Evolutionary conservation across 2,329 filamentous ascomycete species (phyloP), one percentile per base, ranked within the genome.

Genomic region (Fusarium bulbicola): DNA sequence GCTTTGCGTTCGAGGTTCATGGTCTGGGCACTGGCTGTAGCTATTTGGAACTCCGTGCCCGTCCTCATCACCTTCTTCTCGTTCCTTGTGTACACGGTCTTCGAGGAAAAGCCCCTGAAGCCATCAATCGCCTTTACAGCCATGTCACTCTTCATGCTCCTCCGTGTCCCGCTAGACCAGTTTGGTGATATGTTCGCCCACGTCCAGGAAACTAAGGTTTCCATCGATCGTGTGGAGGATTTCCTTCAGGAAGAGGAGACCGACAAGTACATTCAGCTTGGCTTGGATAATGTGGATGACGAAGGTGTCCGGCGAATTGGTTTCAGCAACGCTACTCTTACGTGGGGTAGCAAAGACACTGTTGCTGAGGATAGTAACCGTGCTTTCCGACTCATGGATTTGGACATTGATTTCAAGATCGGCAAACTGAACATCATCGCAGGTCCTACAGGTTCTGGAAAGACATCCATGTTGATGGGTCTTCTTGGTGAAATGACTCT

Each of bases 121-220:
- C 95, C 96, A 0, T 98, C 96, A 0, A 88, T 98, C 69, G 96
- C 96, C 7, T 99, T 99, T 82, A 98, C 96, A 5, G 95, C 96
- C 42, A 91, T 99, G 60, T 98, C 96, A 1, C 91, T 99, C 73
- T 99, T 99, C 82, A 95, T 95, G 80, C 90, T 99, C 45, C 90
- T 99, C 20, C 92, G 96, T 53, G 93, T 98, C 59, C 96, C 96
- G 9, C 86, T 99, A 50, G 96, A 99, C 81, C 95, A 98, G 83
- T 88, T 99, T 60, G 96, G 96, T 57, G 96, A 99, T 82, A 99
- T 99, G 96, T 92, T 98, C 79, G 96, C 96, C 16, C 96, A 98
- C 83, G 95, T 99, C 8, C 95, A 98, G 84, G 96, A 99, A 83
- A 94, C 95, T 30, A 97, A 97, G 84, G 95, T 99, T 26, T 99